Percentiles rank a stretch among this genome's conserved stretches.
These are phyloP conservation scores for Trypethelium eluteriae DNA, from an alignment of 495 filamentous ascomycete species.

Conservation along the genomic window DNA sequence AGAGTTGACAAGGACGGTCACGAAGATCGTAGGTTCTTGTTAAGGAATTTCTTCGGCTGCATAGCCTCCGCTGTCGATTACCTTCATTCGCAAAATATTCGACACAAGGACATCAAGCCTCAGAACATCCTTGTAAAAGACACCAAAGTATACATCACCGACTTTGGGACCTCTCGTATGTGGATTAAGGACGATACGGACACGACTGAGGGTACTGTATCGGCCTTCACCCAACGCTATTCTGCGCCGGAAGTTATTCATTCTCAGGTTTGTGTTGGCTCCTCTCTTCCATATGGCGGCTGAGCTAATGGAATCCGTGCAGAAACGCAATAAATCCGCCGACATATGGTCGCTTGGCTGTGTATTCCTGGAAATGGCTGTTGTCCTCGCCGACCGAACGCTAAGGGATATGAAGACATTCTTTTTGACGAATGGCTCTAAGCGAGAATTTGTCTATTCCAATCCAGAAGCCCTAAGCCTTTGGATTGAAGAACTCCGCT, in stretches of 20 bases:
- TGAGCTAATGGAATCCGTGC: neutral
- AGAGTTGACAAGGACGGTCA: neutral
- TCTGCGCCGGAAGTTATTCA: neutral
- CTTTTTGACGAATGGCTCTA: constrained; percentile 1
- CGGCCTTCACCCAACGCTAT: constrained; percentile 17
- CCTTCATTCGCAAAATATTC: constrained; percentile 5
- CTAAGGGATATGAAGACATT: neutral
- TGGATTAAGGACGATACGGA: constrained; percentile 8
- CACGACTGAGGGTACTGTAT: constrained; percentile 1
- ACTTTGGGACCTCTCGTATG: constrained; percentile 14
- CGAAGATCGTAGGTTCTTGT: neutral
- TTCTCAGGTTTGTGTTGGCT: neutral
- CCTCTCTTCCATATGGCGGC: neutral
- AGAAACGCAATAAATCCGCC: constrained; percentile 3
- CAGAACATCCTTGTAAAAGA: constrained; percentile 14
- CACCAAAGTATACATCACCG: constrained; percentile 9
- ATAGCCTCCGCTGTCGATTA: constrained; percentile 7
- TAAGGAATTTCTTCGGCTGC: constrained; percentile 3
- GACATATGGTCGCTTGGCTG: constrained; percentile 15
- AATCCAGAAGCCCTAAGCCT: constrained; percentile 8
- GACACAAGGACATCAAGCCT: constrained; percentile 18
- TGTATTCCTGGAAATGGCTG: constrained; percentile 13
- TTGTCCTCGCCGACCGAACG: constrained; percentile 9
- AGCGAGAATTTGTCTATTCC: constrained; percentile 1
- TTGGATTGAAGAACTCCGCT: constrained; percentile 1